Conservation (phyloP, 73 alveolate genomes). For the Diophrys appendiculata region DNA sequence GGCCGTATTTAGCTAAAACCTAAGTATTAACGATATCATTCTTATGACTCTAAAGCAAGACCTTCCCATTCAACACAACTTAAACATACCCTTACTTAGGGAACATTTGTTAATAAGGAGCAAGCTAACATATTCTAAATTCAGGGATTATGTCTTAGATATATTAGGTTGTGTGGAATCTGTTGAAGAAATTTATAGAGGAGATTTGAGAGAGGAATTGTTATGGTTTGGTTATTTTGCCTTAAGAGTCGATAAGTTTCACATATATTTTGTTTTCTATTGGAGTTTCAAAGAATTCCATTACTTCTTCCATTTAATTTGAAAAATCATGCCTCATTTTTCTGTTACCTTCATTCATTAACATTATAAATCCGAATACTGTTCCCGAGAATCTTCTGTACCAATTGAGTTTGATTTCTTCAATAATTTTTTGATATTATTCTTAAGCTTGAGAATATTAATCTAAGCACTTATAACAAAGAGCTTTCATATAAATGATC, state of each 20-base stretch:
- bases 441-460: not conserved
- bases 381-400: not conserved
- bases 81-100: too few relatives aligned
- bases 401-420: not conserved
- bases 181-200: too few relatives aligned
- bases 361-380: not conserved
- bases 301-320: not conserved
- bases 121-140: too few relatives aligned
- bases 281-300: not conserved
- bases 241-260: too few relatives aligned
- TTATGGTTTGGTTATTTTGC: too few relatives aligned
- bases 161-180: too few relatives aligned
- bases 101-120: too few relatives aligned
- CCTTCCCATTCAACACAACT: not conserved
- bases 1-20: not conserved
- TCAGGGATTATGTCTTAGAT: too few relatives aligned
- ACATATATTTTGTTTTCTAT: not conserved
- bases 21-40: not conserved
- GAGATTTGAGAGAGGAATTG: too few relatives aligned
- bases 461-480: not conserved
- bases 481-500: not conserved
- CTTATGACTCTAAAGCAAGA: not conserved
- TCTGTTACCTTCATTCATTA: not conserved
- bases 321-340: not conserved
- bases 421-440: too few relatives aligned